A percentile compares a stretch with the other conserved stretches of the same genome.
These are phyloP conservation scores for Casuarina equisetifolia DNA, from an alignment of 306 rosid species.

Conservation along the genomic window DNA sequence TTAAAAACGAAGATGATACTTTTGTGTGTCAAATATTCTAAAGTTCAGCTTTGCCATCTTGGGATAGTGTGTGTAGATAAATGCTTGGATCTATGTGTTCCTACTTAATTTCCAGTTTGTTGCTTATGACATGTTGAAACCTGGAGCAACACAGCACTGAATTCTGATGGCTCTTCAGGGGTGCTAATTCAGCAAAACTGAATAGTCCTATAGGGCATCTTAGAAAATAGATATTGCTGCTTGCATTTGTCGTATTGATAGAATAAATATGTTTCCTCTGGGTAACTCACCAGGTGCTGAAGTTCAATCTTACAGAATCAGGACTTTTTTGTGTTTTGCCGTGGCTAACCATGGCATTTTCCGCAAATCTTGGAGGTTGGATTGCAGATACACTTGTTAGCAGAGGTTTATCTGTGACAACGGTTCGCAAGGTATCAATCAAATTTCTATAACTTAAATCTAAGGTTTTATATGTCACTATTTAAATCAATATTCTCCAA, in stretches of 20 bases:
- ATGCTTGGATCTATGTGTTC: background rate
- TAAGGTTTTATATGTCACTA: background rate
- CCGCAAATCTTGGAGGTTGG: conserved; percentile 98
- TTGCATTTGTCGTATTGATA: background rate
- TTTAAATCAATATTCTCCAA: background rate
- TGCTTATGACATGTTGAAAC: background rate
- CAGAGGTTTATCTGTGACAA: conserved; percentile 79
- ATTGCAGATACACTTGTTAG: conserved; percentile 96
- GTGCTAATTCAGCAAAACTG: background rate
- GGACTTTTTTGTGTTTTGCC: conserved; percentile 89
- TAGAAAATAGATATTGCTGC: background rate
- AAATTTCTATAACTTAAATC: conserved; percentile 1
- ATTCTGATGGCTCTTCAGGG: background rate
- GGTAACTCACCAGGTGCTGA: conserved; percentile 60
- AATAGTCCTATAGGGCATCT: background rate
- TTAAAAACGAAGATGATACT: background rate
- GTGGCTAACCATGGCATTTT: conserved; percentile 93
- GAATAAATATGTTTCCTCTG: background rate
- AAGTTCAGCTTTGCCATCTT: background rate
- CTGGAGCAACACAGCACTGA: background rate
- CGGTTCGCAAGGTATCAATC: conserved; percentile 84
- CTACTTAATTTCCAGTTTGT: background rate
- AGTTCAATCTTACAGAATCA: conserved; percentile 97
- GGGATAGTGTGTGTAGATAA: background rate
- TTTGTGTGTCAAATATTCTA: background rate